Evolutionary conservation across 2,329 filamentous ascomycete species (phyloP).

Genomic region (Phyllosticta citriasiana): DNA sequence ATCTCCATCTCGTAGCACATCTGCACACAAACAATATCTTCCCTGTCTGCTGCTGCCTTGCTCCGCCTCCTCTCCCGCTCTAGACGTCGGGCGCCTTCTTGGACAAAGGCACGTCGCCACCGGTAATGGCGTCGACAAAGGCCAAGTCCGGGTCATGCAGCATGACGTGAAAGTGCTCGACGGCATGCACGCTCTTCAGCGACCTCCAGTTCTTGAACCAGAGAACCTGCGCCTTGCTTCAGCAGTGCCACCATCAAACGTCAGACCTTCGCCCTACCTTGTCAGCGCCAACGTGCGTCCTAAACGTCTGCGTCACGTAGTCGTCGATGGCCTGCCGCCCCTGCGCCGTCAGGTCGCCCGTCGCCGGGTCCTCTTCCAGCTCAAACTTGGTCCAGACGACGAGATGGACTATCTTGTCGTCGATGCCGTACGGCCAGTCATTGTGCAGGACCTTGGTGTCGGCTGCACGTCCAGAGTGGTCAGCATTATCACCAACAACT

Average conservation of each 20-base stretch:
- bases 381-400: slow-evolving; percentile 91
- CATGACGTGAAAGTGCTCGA: slow-evolving; percentile 96
- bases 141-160: slow-evolving; percentile 62
- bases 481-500: slow-evolving; percentile 6
- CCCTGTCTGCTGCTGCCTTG: neutral
- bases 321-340: slow-evolving; percentile 56
- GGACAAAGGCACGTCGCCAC: slow-evolving; percentile 58
- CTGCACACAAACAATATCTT: neutral
- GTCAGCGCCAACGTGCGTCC: slow-evolving; percentile 37
- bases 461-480: slow-evolving; percentile 22
- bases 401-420: slow-evolving; percentile 66
- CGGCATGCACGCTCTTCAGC: slow-evolving; percentile 73
- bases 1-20: too few relatives aligned
- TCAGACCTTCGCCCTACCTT: slow-evolving; percentile 22
- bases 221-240: slow-evolving; percentile 41
- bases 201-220: slow-evolving; percentile 93
- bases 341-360: slow-evolving; percentile 56
- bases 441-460: slow-evolving; percentile 73
- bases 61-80: neutral
- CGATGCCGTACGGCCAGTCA: slow-evolving; percentile 90
- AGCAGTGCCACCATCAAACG: slow-evolving; percentile 3
- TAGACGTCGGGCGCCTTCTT: slow-evolving; percentile 12
- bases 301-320: slow-evolving; percentile 62
- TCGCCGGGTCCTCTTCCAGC: slow-evolving; percentile 56
- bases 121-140: slow-evolving; percentile 62